Evolutionary conservation across 441 rosid species (phyloP).

Genomic region (Dalechampia spathulata): DNA sequence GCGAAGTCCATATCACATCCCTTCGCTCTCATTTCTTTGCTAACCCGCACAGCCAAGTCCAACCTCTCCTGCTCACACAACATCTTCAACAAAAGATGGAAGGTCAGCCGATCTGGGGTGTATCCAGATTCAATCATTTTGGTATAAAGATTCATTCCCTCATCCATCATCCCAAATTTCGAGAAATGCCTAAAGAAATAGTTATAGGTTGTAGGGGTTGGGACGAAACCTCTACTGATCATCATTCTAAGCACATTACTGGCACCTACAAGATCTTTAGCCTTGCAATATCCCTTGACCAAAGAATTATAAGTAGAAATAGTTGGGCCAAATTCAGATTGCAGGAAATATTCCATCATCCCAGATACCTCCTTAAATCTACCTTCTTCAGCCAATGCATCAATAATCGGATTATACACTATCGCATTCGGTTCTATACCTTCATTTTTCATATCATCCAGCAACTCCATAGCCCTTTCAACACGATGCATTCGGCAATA

Average conservation of each 20-base stretch:
- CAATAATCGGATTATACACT: slow-evolving; percentile 64
- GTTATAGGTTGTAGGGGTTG: slow-evolving; percentile 67
- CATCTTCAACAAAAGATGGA: slow-evolving; percentile 74
- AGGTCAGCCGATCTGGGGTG: slow-evolving; percentile 58
- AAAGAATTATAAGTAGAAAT: slow-evolving; percentile 77
- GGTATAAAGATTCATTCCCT: slow-evolving; percentile 65
- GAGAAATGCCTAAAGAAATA: slow-evolving; percentile 68
- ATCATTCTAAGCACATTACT: slow-evolving; percentile 69
- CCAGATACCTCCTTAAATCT: slow-evolving; percentile 58
- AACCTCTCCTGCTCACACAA: slow-evolving; percentile 67
- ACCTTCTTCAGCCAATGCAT: slow-evolving; percentile 71
- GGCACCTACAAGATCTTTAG: slow-evolving; percentile 60
- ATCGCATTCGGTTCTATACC: slow-evolving; percentile 53
- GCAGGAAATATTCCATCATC: slow-evolving; percentile 59
- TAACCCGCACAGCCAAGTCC: slow-evolving; percentile 57
- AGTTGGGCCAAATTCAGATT: slow-evolving; percentile 64
- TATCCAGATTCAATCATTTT: slow-evolving; percentile 77
- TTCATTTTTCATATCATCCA: slow-evolving; percentile 59
- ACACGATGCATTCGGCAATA: slow-evolving; percentile 59
- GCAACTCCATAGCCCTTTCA: slow-evolving; percentile 56
- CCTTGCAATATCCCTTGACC: slow-evolving; percentile 74
- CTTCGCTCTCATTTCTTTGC: slow-evolving; percentile 67
- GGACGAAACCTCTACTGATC: slow-evolving; percentile 55
- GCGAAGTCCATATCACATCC: slow-evolving; percentile 65
- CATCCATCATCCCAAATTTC: slow-evolving; percentile 50